Percentiles rank a stretch among this genome's conserved stretches.
Evolutionary conservation across 1,139 yeast genomes (phyloP).

Genomic region (Sugiyamaella sp.): DNA sequence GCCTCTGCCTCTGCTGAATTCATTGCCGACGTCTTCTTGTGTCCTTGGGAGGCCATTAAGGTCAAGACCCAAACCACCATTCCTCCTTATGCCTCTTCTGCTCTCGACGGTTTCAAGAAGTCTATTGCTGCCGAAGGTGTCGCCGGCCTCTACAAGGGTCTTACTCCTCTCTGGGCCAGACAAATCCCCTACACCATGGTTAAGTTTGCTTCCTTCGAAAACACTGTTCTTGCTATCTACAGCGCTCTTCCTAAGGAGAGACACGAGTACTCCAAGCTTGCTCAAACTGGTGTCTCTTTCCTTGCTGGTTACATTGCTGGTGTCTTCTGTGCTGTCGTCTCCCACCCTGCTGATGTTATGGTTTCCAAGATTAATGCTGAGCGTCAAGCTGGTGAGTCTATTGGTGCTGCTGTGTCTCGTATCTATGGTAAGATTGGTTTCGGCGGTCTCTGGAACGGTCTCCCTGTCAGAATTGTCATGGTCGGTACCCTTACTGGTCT

Average conservation of each 20-base stretch:
- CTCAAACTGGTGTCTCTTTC: slow-evolving; percentile 93
- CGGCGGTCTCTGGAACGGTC: slow-evolving; percentile 90
- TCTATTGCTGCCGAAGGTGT: slow-evolving; percentile 68
- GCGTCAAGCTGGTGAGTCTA: slow-evolving; percentile 64
- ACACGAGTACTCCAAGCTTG: slow-evolving; percentile 56
- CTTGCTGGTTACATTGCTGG: slow-evolving; percentile 96
- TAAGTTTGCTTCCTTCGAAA: slow-evolving; percentile 91
- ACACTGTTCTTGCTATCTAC: slow-evolving; percentile 59
- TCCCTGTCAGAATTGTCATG: slow-evolving; percentile 92
- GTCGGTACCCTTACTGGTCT: slow-evolving; percentile 94
- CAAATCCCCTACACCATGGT: slow-evolving; percentile 98
- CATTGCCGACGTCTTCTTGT: slow-evolving; percentile 81
- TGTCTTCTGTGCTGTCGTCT: slow-evolving; percentile 89
- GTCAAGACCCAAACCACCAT: slow-evolving; percentile 81
- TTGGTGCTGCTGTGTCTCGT: slow-evolving; percentile 66
- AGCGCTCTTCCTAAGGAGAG: slow-evolving; percentile 39
- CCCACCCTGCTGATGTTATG: slow-evolving; percentile 98
- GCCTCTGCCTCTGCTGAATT: slow-evolving; percentile 94
- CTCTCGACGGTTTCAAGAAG: slow-evolving; percentile 67
- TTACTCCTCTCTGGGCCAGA: slow-evolving; percentile 90
- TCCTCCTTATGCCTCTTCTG: slow-evolving; percentile 73
- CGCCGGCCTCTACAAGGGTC: slow-evolving; percentile 76
- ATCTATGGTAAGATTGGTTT: slow-evolving; percentile 85
- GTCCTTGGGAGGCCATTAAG: slow-evolving; percentile 82
- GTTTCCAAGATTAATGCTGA: slow-evolving; percentile 88